Base-by-base conservation (phyloP, 139 green algal genomes). In the Diplosphaera chodatii region DNA sequence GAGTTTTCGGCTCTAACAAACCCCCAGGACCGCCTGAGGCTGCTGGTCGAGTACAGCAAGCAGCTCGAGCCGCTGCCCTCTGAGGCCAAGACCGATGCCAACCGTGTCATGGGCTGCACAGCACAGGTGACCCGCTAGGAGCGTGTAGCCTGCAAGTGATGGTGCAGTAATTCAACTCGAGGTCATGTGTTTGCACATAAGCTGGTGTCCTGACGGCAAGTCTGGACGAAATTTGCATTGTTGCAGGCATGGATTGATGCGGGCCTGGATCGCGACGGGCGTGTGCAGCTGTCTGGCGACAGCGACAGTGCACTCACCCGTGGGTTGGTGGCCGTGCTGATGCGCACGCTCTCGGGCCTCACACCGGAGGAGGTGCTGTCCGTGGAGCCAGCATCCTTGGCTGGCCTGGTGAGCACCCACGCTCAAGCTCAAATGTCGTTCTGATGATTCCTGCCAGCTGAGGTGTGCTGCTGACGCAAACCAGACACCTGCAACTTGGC, bases 21-120 rank as follows among this genome's bases (percentile, higher is more conserved):
- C 13, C 48, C 48, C 13, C 48, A 59, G 48, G 48, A 59, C 16
- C 48, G 48, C 48, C 29, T 62, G 28, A 28, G 64, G 33, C 69
- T 85, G 71, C 80, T 96, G 40, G 64, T 93, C 8, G 32, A 80
- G 28, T 83, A 78, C 28, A 84, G 76, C 1, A 62, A 66, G 30
- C 27, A 4, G n/a, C 59, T 90, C 40, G 66, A 80, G 0, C 29
- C 67, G 0, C 77, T 91, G 37, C 68, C 82, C 21, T 79, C 82
- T 21, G 66, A 66, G 0, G 66, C 78, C 1, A 85, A 85, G 41
- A 55, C 69, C 23, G 48, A 78, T 4, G 76, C 80, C 22, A 95
- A 96, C 71, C 81, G 92, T 20, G 91, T 98, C 20, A 96, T 98
- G 87, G 94, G 93, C 28, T 98, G 94, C 82, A 91, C 93, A 3